Evolutionary conservation across 2,329 filamentous ascomycete species (phyloP), one percentile per base, ranked within the genome.

Genomic region (Moelleriella libera): DNA sequence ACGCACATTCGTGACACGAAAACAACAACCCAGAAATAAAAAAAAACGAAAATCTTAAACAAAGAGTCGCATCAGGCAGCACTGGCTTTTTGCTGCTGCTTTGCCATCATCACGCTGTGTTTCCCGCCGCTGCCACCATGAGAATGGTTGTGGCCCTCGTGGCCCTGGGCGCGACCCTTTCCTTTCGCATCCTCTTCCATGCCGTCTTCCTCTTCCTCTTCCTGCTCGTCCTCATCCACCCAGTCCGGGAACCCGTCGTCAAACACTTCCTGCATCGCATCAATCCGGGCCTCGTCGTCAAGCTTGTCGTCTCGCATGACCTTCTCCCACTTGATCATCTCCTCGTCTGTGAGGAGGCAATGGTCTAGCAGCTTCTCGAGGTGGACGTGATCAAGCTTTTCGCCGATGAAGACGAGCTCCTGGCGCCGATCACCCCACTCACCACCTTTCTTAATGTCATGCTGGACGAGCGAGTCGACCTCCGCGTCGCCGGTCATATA

Each of bases 321-420:
- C 28, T 59, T 60, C 54, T 75, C 67, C 69, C 78, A 78, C 54
- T 66, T 59, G 31, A 57, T 58, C 57, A 73, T 75, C 60, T 87
- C 83, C 0, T 59, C 59, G 28, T 82, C 74, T n/a, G 71, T 70
- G 3, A 87, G 59, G 29, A 86, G 58, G 54, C 82, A 85, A 2
- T 59, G 61, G 54, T 87, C 77, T 4, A 87, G 59, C 34, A 72
- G 58, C 5, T 60, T 62, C 29, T 70, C 73, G 12, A 87, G 63
- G 0, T 65, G 69, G 5, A 59, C 56, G 1, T 68, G 56, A 45
- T 84, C 69, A 11, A 87, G 67, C 5, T 70, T 69, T 60, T 85
- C 80, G 0, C 83, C 83, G 49, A 88, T 86, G 50, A 87, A 83
- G 3, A 87, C 83, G 6, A 87, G 59, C 59, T 87, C 83, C 58